A percentile compares a stretch with the other conserved stretches of the same genome.
These are phyloP conservation scores for Lentinula raphanica DNA, from an alignment of 768 basidiomycete genomes.

Conservation along the genomic window DNA sequence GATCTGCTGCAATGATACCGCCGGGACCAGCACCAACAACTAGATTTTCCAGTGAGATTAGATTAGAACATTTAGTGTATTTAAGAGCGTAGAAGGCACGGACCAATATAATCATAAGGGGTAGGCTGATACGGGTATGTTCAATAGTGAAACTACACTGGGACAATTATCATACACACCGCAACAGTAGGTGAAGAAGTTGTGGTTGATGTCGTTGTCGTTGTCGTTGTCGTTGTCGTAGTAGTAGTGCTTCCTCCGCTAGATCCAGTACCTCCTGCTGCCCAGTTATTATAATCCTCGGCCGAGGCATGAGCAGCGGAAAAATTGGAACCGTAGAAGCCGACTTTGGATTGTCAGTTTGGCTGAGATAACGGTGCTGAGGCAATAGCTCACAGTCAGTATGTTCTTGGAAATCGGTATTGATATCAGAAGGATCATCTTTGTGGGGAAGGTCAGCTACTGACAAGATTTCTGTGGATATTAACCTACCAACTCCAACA, in stretches of 20 bases:
- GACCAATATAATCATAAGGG: constrained; percentile 20
- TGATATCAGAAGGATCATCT: constrained; percentile 43
- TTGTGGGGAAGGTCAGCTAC: not conserved
- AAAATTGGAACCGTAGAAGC: constrained; percentile 53
- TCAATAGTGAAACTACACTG: constrained; percentile 32
- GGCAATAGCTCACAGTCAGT: constrained; percentile 42
- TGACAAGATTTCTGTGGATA: too few relatives aligned
- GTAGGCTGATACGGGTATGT: constrained; percentile 11
- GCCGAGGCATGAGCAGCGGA: constrained; percentile 41
- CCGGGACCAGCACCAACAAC: constrained; percentile 47
- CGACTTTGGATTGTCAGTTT: constrained; percentile 34
- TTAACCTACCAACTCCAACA: not conserved
- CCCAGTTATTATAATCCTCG: constrained; percentile 44
- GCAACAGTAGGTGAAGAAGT: constrained; percentile 20
- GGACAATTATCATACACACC: constrained; percentile 17
- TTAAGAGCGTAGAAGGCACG: not conserved
- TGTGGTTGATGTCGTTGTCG: constrained; percentile 22
- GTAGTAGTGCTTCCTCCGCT: constrained; percentile 10
- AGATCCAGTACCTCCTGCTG: constrained; percentile 39
- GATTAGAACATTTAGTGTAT: not conserved
- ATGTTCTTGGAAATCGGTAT: constrained; percentile 50
- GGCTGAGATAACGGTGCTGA: too few relatives aligned
- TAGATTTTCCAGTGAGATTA: not conserved
- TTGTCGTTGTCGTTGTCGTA: constrained; percentile 13
- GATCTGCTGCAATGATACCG: constrained; percentile 54